These are phyloP conservation scores for Hypoxylon perforatum DNA, from an alignment of 495 filamentous ascomycete species.

Conservation along the genomic window DNA sequence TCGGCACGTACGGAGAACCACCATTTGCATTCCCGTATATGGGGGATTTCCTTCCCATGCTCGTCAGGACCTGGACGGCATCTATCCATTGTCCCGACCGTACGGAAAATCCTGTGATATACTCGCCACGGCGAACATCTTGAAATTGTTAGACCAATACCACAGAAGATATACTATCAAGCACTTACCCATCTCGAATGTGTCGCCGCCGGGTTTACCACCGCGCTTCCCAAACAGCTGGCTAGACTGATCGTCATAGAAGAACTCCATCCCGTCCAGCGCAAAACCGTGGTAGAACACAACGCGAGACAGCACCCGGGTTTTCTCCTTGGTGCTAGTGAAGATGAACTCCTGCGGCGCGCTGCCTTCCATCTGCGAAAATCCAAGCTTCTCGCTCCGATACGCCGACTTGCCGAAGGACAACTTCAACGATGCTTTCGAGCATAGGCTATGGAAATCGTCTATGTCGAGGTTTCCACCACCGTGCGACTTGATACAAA, in stretches of 20 bases:
- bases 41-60: constrained; percentile 82
- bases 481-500: constrained; percentile 78
- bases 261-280: constrained; percentile 89
- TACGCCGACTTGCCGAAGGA: constrained; percentile 77
- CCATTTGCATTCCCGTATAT: constrained; percentile 85
- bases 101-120: constrained; percentile 86
- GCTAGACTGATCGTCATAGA: constrained; percentile 86
- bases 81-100: constrained; percentile 88
- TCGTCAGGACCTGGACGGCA: constrained; percentile 91
- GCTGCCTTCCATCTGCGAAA: constrained; percentile 76
- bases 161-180: background rate
- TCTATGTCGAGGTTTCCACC: constrained; percentile 78
- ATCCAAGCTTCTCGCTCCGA: constrained; percentile 79
- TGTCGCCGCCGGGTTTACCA: constrained; percentile 77
- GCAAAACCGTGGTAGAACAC: constrained; percentile 81
- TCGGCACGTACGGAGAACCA: constrained; percentile 78
- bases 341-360: constrained; percentile 79
- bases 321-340: constrained; percentile 72
- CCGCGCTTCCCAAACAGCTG: constrained; percentile 92
- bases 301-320: constrained; percentile 78
- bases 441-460: constrained; percentile 73
- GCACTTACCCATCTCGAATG: constrained; percentile 78
- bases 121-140: constrained; percentile 88
- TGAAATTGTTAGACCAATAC: constrained; percentile 37
- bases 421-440: constrained; percentile 79